Percentiles rank a stretch among this genome's conserved stretches.
These are phyloP conservation scores for Leucocoprinus birnbaumii DNA, from an alignment of 768 basidiomycete genomes.

Conservation along the genomic window DNA sequence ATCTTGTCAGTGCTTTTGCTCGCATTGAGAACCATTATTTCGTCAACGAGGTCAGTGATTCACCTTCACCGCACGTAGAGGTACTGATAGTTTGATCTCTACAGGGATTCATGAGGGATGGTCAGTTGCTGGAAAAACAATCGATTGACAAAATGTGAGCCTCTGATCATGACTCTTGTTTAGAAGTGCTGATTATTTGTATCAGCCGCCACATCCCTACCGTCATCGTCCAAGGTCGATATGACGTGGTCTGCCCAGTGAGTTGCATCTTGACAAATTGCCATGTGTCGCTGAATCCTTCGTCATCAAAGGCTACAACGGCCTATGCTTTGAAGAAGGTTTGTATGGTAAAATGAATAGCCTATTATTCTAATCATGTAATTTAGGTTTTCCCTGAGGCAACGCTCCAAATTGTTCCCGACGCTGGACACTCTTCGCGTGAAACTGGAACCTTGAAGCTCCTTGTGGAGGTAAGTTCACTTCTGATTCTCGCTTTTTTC, in stretches of 20 bases:
- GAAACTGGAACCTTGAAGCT: slow-evolving; percentile 69
- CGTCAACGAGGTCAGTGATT: slow-evolving; percentile 56
- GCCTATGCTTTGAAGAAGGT: slow-evolving; percentile 79
- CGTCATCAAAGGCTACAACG: slow-evolving; percentile 56
- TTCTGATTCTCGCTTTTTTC: not conserved
- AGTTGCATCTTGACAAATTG: slow-evolving; percentile 13
- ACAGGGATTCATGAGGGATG: slow-evolving; percentile 84
- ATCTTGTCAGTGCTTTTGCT: slow-evolving; percentile 65
- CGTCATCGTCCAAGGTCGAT: slow-evolving; percentile 81
- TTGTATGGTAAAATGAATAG: not conserved
- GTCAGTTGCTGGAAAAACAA: slow-evolving; percentile 81
- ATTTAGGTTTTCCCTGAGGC: slow-evolving; percentile 72
- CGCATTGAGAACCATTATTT: slow-evolving; percentile 92
- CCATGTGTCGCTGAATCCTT: not conserved
- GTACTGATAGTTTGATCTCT: not conserved
- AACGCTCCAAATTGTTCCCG: slow-evolving; percentile 73
- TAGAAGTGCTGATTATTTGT: not conserved
- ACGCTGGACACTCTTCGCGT: slow-evolving; percentile 84
- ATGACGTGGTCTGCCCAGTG: slow-evolving; percentile 88
- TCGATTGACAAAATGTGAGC: slow-evolving; percentile 85
- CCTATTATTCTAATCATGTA: not conserved
- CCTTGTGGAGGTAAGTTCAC: slow-evolving; percentile 58
- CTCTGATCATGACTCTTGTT: not conserved
- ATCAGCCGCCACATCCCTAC: slow-evolving; percentile 83
- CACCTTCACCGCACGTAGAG: not conserved